Percentiles rank a stretch among this genome's conserved stretches.
phyloP scores from a whole-genome alignment of 768 basidiomycete genomes.

The Lactarius sp. region DNA sequence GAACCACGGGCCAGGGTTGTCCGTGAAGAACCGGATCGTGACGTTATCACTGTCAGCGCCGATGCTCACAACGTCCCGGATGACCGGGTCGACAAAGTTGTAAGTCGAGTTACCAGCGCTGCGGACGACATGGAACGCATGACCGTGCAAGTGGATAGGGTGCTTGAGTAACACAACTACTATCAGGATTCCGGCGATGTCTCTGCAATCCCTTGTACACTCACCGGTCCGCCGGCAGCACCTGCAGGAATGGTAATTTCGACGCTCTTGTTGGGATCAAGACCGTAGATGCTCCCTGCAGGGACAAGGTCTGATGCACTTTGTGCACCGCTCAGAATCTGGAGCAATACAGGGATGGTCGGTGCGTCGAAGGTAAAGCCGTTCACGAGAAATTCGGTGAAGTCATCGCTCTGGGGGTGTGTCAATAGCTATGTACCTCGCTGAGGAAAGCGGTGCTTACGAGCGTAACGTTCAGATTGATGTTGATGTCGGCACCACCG shows the following conservation, averaged over 20 bases:
- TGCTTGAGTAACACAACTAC: background rate
- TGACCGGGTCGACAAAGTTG: conserved; percentile 37
- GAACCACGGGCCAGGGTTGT: conserved; percentile 16
- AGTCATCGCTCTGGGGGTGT: background rate
- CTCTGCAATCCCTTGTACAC: background rate
- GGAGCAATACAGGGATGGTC: conserved; percentile 47
- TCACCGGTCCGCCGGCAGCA: background rate
- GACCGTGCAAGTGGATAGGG: conserved; percentile 3
- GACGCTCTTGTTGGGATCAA: conserved; percentile 43
- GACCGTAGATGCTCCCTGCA: conserved; percentile 39
- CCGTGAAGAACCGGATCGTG: conserved; percentile 28
- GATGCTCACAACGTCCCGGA: conserved; percentile 40
- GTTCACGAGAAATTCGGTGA: conserved; percentile 34
- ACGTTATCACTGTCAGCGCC: conserved; percentile 18
- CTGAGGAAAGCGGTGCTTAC: background rate
- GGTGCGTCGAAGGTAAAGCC: conserved; percentile 37
- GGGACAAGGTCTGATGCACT: conserved; percentile 46
- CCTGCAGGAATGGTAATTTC: conserved; percentile 33
- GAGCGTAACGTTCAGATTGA: background rate
- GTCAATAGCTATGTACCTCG: background rate
- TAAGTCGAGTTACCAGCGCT: background rate
- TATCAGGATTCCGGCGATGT: background rate
- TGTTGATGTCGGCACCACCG: conserved; percentile 14
- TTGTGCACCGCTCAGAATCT: conserved; percentile 50
- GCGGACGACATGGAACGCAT: too few relatives aligned